Evolutionary conservation across 2,329 filamentous ascomycete species (phyloP), one percentile per base, ranked within the genome.

Genomic region (Cylindrodendrum hubeiense): DNA sequence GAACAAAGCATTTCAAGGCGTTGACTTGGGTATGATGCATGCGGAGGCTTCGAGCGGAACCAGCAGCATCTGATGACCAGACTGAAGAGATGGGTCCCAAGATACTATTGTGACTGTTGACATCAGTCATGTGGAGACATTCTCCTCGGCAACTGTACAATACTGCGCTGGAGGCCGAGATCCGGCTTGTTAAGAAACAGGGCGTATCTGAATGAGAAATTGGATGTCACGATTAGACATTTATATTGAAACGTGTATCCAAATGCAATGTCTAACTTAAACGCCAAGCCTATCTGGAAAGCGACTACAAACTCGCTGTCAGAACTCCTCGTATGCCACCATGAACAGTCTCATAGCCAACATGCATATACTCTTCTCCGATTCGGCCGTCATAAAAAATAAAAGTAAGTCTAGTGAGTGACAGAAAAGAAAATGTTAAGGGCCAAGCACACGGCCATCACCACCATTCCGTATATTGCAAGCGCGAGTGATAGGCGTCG

Each of bases 391-490:
- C 46, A 59, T 47, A 44, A 37, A 33, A 44, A 64, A 62, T 28
- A 43, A 15, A 17, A 21, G 43, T 60, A 47, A 63, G 41, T 66
- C 65, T 71, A 71, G 33, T 71, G 80, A 93, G 81, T 92, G 89
- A 61, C 86, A 85, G 60, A 85, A 73, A 96, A 94, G 73, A 97
- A 92, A 15, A 92, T 90, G 78, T 98, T 98, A 76, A 94, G 94
- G 46, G 89, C 83, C 72, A 99, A 81, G 77, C 95, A 98, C 51
- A 95, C 90, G 28, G 93, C 82, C 96, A 99, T 98, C 57, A 99
- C 94, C 52, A 92, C 81, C 9, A 93, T 71, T 21, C 96, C 96
- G 76, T 99, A 99, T 9, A 94, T 84, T 8, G 93, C 91, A 65
- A 99, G 82, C 1, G 84, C 91, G 50, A 98, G 82, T 57, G 94